Evolutionary conservation across 306 rosid genomes (phyloP).

Genomic region (Fragaria iinumae): DNA sequence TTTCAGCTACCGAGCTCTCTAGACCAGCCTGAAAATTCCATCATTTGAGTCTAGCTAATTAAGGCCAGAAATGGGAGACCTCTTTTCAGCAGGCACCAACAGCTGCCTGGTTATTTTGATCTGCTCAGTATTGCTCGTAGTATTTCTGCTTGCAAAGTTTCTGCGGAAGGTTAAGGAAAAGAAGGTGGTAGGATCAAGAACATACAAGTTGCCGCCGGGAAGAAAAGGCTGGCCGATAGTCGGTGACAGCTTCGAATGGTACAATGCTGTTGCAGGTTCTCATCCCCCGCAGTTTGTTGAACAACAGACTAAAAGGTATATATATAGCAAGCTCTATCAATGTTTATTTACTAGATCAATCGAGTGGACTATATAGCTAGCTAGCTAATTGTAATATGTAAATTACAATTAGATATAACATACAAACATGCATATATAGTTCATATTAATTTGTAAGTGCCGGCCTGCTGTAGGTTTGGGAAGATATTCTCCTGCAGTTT

Average conservation of each 20-base stretch:
- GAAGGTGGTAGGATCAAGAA: constrained; percentile 24
- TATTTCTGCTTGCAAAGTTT: constrained; percentile 32
- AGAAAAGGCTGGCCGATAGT: constrained; percentile 88
- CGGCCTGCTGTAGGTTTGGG: constrained; percentile 58
- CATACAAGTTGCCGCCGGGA: constrained; percentile 67
- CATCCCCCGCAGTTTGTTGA: constrained; percentile 85
- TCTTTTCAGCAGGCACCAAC: constrained; percentile 25
- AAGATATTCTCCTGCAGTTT: constrained; percentile 80
- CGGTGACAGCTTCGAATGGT: constrained; percentile 90
- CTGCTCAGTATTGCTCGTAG: constrained; percentile 29
- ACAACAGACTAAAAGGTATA: constrained; percentile 76
- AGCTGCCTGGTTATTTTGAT: constrained; percentile 37
- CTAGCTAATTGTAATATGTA: background rate
- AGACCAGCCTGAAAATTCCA: background rate
- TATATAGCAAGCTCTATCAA: background rate
- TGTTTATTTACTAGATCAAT: background rate
- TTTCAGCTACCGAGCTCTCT: constrained; percentile 17
- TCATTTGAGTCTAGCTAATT: constrained; percentile 17
- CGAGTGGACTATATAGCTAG: background rate
- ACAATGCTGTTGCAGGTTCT: constrained; percentile 84
- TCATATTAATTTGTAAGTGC: background rate
- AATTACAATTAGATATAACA: background rate
- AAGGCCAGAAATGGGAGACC: constrained; percentile 33
- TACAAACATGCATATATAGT: background rate
- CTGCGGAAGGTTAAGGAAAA: constrained; percentile 16